A percentile compares a stretch with the other conserved stretches of the same genome.
Evolutionary conservation across 257 asterid species (phyloP).

Genomic region (Vinca minor): DNA sequence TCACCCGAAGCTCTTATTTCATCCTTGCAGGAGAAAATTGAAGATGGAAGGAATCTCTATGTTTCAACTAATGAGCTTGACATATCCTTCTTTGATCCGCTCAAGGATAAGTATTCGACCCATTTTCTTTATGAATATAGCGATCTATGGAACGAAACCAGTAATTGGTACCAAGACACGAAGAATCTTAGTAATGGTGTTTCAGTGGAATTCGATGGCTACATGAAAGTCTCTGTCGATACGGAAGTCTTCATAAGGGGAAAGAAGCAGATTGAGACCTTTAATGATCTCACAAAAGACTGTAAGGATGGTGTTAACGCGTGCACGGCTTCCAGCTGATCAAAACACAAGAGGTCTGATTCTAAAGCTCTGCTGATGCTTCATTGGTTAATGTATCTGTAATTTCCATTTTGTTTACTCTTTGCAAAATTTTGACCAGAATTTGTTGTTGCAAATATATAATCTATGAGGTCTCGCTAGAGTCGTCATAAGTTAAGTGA

Average conservation of each 20-base stretch:
- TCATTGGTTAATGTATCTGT: not conserved
- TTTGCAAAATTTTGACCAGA: constrained; percentile 5
- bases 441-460: constrained; percentile 7
- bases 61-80: constrained; percentile 54
- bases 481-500: not conserved
- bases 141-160: constrained; percentile 62
- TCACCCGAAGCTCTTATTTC: constrained; percentile 47
- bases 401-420: not conserved
- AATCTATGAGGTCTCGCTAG: not conserved
- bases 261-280: constrained; percentile 71
- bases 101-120: constrained; percentile 57
- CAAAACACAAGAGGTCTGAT: not conserved
- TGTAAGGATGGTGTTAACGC: constrained; percentile 68
- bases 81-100: constrained; percentile 43
- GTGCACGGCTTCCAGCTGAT: constrained; percentile 47
- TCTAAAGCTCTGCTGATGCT: constrained; percentile 8
- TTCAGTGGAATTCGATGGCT: constrained; percentile 75
- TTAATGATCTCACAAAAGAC: constrained; percentile 69
- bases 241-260: constrained; percentile 69
- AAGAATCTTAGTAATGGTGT: constrained; percentile 52
- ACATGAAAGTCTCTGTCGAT: constrained; percentile 70
- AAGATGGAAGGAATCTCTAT: constrained; percentile 52
- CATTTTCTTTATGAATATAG: constrained; percentile 71
- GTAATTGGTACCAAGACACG: constrained; percentile 70
- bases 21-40: constrained; percentile 35